phyloP scores from a whole-genome alignment of 305 asterid species.

The Fraxinus xanthoxyloides region DNA sequence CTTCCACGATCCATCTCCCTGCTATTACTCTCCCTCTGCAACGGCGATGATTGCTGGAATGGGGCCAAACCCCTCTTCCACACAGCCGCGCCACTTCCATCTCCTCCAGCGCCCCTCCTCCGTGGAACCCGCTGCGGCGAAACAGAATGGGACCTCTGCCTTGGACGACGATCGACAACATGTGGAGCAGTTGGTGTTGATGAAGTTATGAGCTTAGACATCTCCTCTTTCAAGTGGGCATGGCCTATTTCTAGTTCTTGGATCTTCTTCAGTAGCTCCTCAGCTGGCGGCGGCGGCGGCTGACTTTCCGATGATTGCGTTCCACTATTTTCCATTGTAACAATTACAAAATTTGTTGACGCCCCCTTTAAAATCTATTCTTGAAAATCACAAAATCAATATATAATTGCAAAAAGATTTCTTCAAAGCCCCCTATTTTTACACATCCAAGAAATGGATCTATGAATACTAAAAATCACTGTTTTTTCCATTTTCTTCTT shows the following conservation, averaged over 20 bases:
- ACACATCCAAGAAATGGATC: not conserved
- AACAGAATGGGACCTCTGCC: constrained; percentile 71
- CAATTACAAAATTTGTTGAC: constrained; percentile 1
- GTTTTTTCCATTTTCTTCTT: not conserved
- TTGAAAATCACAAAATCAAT: not conserved
- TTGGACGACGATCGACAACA: constrained; percentile 35
- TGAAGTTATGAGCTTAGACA: constrained; percentile 60
- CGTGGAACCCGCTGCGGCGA: constrained; percentile 65
- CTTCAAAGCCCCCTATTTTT: not conserved
- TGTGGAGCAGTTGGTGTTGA: constrained; percentile 30
- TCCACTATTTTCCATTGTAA: constrained; percentile 29
- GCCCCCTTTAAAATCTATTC: not conserved
- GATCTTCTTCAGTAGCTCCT: constrained; percentile 85
- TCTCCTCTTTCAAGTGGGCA: constrained; percentile 81
- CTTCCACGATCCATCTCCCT: constrained; percentile 25
- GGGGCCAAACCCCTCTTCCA: constrained; percentile 56
- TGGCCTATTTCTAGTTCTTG: constrained; percentile 82
- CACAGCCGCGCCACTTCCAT: constrained; percentile 32
- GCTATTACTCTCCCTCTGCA: constrained; percentile 65
- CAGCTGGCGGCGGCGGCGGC: constrained; percentile 52
- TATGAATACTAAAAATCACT: not conserved
- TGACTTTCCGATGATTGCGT: constrained; percentile 19
- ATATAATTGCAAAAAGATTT: not conserved
- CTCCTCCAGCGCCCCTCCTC: constrained; percentile 38
- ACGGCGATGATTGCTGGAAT: constrained; percentile 66